Evolutionary conservation across 2,329 filamentous ascomycete species (phyloP), one percentile per base, ranked within the genome.

Genomic region (Venturia aucupariae): DNA sequence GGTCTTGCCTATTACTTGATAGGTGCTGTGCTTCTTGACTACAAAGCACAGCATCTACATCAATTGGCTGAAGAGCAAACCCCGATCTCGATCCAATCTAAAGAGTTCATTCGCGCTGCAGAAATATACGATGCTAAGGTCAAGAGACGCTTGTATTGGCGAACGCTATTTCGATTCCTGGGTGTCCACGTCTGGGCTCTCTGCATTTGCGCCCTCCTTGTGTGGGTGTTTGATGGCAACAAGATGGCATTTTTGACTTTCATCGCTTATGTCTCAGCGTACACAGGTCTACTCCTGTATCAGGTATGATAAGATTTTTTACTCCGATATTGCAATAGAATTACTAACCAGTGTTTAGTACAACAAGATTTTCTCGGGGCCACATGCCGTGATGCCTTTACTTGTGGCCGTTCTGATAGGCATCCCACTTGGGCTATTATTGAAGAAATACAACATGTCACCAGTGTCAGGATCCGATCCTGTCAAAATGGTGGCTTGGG

Each of bases 1-100:
- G 79, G 80, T n/a, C 73, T 85, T 41, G 80, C 80, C 0, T 85
- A 84, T 70, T 85, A 84, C 67, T 74, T 84, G 22, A 77, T 84
- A 30, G 81, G 82, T 32, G 82, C 82, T 15, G 81, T 84, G 1
- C 73, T 82, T 27, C 80, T 85, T 32, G 82, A 85, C 67, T 78
- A 79, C 67, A 82, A 83, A 65, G 80, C 81, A 24, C 79, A 81
- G 63, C 78, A 81, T 66, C 74, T 84, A 0, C 78, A 81, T 66
- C 76, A 75, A 15, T 69, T 76, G 2, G 76, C 79, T 3, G 77
- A 80, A 61, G 73, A 76, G 32, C 72, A 78, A 66, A 71, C 74
- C 2, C 75, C 77, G 13, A 68, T 74, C 6, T 75, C 76, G 2
- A 77, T 81, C 46, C 73, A 72, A 30, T 75, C 74, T 19, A 70